phyloP scores from a whole-genome alignment of 331 rosid species.

The Ulmus americana region DNA sequence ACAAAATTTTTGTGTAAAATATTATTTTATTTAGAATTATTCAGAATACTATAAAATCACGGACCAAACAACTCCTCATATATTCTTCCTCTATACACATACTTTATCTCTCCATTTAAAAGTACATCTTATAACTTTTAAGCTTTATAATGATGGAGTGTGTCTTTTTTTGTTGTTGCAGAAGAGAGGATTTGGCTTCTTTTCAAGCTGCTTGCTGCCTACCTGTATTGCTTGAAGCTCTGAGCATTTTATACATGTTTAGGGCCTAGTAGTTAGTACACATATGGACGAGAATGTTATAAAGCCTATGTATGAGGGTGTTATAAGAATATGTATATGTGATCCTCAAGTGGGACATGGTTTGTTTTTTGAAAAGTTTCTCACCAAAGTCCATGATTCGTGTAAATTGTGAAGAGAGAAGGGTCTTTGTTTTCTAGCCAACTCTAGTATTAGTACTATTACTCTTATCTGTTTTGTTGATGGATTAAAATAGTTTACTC shows the following conservation, averaged over 20 bases:
- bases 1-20: no score
- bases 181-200: conserved; percentile 62
- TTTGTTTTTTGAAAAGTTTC: conserved; percentile 12
- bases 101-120: neutral
- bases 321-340: neutral
- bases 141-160: no score
- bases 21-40: no score
- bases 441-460: conserved; percentile 6
- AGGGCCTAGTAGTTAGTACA: conserved; percentile 24
- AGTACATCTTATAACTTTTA: neutral
- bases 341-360: neutral
- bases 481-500: no score
- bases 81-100: no score
- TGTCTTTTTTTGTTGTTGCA: conserved; percentile 29
- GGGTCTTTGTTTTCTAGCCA: neutral
- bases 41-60: no score
- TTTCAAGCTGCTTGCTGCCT: conserved; percentile 72
- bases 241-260: neutral
- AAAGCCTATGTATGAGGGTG: neutral
- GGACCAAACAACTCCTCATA: no score
- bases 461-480: no score
- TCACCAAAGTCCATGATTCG: conserved; percentile 1
- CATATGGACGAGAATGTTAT: conserved; percentile 14
- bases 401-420: conserved; percentile 7
- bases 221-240: conserved; percentile 50